Conservation (phyloP, 345 rosid genomes). For the Linum lewisii region DNA sequence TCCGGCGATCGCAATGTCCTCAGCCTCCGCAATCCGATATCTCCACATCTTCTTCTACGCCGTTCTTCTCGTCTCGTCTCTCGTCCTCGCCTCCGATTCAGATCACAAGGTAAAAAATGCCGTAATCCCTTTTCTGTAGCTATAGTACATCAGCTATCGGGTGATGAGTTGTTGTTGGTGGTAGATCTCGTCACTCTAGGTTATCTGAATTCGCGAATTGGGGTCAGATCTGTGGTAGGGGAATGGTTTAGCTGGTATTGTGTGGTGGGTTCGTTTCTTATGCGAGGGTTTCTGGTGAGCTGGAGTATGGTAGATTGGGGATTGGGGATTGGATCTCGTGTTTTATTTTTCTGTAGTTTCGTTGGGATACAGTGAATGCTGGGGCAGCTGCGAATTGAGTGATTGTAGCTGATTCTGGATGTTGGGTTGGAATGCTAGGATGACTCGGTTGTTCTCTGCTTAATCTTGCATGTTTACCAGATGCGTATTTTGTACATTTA, state of each 20-base stretch:
- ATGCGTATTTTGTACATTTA: neutral
- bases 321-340: slow-evolving; percentile 11
- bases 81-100: slow-evolving; percentile 61
- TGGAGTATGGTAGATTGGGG: neutral
- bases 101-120: slow-evolving; percentile 72
- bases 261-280: neutral
- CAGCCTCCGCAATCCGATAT: slow-evolving; percentile 23
- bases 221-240: slow-evolving; percentile 25
- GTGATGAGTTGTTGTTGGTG: neutral
- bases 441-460: neutral
- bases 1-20: slow-evolving; percentile 48
- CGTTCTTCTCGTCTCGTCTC: slow-evolving; percentile 24
- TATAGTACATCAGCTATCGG: neutral
- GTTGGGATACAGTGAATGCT: too few species aligned
- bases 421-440: neutral
- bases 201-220: neutral
- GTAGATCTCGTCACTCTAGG: slow-evolving; percentile 23
- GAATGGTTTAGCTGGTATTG: neutral
- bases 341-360: neutral
- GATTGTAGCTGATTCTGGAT: neutral
- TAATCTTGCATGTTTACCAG: neutral
- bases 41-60: slow-evolving; percentile 17
- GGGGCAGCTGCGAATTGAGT: neutral
- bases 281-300: neutral
- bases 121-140: neutral